Conservation (phyloP, 805 yeast genomes). For the Torulaspora indica region DNA sequence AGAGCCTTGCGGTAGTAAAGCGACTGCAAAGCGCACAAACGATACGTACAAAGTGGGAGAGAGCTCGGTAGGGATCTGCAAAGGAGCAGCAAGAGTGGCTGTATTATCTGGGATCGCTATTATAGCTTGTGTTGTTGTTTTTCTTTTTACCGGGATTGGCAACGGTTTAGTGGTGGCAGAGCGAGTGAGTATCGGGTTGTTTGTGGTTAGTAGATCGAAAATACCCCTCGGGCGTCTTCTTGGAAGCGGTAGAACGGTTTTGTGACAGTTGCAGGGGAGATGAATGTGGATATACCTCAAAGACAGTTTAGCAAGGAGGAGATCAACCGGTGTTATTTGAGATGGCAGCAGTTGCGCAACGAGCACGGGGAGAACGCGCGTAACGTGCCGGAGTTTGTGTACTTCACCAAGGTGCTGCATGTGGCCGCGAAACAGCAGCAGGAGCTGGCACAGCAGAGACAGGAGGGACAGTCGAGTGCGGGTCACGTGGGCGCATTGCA, state of each 20-base stretch:
- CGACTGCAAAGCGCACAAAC: not conserved
- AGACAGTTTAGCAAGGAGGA: slow-evolving; percentile 35
- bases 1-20: not conserved
- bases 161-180: not conserved
- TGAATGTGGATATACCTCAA: slow-evolving; percentile 32
- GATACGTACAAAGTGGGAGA: not conserved
- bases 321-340: slow-evolving; percentile 36
- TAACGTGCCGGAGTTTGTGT: slow-evolving; percentile 34
- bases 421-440: slow-evolving; percentile 37
- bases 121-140: not conserved
- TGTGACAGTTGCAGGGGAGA: slow-evolving; percentile 1
- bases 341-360: slow-evolving; percentile 38
- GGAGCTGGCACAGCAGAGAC: slow-evolving; percentile 21
- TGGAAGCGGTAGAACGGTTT: not conserved
- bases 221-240: not conserved
- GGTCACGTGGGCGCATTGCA: not conserved
- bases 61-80: not conserved
- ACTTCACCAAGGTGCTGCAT: slow-evolving; percentile 34
- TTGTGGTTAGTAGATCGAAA: not conserved
- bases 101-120: not conserved
- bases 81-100: not conserved
- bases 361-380: slow-evolving; percentile 37
- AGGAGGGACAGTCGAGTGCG: not conserved
- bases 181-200: not conserved
- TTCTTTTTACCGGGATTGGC: not conserved